These are phyloP conservation scores for Histomonas meleagridis DNA, from an alignment of 208 protist species.

Conservation along the genomic window DNA sequence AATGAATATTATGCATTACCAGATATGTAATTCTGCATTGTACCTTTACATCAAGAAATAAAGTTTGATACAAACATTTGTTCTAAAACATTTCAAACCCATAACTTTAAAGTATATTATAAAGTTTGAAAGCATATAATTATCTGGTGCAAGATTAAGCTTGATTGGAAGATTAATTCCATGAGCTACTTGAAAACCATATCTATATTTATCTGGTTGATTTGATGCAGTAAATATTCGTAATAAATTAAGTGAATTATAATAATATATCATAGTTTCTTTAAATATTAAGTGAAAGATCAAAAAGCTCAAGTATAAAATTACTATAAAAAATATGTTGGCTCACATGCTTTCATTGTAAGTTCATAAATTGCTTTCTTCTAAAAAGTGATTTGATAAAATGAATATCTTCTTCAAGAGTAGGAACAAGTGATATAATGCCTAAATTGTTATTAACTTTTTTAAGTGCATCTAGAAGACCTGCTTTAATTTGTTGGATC, in stretches of 20 bases:
- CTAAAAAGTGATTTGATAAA: not conserved
- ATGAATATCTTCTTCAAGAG: not conserved
- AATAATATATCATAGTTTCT: not conserved
- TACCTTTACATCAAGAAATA: too few species aligned
- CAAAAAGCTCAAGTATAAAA: not conserved
- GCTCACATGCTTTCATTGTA: not conserved
- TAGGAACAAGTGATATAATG: not conserved
- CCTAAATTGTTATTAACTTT: not conserved
- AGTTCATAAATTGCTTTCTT: not conserved
- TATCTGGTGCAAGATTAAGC: not conserved
- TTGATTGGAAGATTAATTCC: not conserved
- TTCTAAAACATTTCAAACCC: too few species aligned
- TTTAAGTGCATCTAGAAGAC: not conserved
- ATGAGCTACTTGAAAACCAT: not conserved
- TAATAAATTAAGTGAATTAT: not conserved
- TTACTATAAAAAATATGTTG: not conserved
- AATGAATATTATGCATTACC: too few species aligned
- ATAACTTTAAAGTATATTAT: too few species aligned
- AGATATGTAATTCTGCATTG: too few species aligned
- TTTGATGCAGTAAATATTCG: not conserved
- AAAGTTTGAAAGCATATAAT: not conserved
- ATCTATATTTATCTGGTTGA: not conserved
- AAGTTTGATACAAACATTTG: too few species aligned
- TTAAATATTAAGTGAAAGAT: not conserved
- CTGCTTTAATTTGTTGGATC: not conserved